Conservation (phyloP, 2,329 filamentous ascomycete genomes). For the Didymella pomorum region DNA sequence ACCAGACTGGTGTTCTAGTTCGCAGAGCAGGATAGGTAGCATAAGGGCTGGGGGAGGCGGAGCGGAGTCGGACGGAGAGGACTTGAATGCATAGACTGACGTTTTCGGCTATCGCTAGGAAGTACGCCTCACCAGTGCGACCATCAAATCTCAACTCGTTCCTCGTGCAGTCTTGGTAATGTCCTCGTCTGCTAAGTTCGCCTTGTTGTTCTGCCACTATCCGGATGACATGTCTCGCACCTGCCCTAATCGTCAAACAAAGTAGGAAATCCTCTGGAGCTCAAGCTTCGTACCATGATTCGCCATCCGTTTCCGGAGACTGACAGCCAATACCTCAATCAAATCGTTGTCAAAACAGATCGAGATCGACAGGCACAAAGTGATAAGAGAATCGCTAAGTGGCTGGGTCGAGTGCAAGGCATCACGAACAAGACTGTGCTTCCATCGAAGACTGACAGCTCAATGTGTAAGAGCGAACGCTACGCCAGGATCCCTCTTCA, state of each 20-base stretch:
- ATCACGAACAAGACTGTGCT: background rate
- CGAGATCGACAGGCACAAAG: background rate
- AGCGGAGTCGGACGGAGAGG: background rate
- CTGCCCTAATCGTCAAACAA: background rate
- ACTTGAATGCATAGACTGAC: background rate
- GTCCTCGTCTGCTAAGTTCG: background rate
- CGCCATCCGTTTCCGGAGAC: background rate
- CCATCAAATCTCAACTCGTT: background rate
- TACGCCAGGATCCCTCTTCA: background rate
- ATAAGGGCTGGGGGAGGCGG: background rate
- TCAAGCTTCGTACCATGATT: background rate
- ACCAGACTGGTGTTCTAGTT: background rate
- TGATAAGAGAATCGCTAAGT: background rate
- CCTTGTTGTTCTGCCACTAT: background rate
- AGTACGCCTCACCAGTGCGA: background rate
- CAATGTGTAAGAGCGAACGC: background rate
- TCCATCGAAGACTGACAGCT: background rate
- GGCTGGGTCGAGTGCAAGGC: background rate
- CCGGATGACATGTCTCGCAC: constrained; percentile 11
- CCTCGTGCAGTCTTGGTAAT: background rate
- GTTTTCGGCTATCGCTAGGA: background rate
- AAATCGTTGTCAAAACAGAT: background rate
- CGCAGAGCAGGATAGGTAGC: background rate
- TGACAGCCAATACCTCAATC: background rate
- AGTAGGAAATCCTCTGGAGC: background rate